Conservation (phyloP, 2,329 filamentous ascomycete species). For the Akanthomyces dipterigenus region DNA sequence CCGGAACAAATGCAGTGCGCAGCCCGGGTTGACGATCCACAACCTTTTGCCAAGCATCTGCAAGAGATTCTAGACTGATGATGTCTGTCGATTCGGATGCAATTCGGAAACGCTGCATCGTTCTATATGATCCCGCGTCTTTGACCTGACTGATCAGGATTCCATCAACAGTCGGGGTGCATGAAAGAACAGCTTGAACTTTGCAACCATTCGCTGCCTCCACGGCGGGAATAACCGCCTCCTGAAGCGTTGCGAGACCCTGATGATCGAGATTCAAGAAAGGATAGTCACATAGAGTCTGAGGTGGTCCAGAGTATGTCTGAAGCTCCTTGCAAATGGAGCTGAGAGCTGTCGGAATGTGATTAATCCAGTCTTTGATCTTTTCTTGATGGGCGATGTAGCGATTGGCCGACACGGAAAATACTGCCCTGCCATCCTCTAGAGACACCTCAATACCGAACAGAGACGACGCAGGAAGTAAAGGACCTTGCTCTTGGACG, state of each 20-base stretch:
- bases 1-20: conserved; percentile 13
- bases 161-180: conserved; percentile 26
- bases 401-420: neutral
- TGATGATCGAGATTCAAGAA: conserved; percentile 14
- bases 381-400: neutral
- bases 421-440: neutral
- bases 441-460: conserved; percentile 2
- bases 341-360: neutral
- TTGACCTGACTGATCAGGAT: conserved; percentile 23
- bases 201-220: conserved; percentile 14
- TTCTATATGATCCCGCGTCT: neutral
- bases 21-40: conserved; percentile 13
- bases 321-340: neutral
- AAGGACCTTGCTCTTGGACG: neutral
- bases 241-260: conserved; percentile 17
- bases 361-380: neutral
- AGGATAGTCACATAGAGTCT: neutral
- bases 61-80: neutral
- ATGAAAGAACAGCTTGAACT: conserved; percentile 27
- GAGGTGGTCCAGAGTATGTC: neutral
- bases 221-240: conserved; percentile 18
- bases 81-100: neutral
- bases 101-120: neutral
- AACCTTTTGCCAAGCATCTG: conserved; percentile 13
- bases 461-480: conserved; percentile 7